These are phyloP conservation scores for Cylindrotheca fusiformis DNA, from an alignment of 108 stramenopile species.

Conservation along the genomic window DNA sequence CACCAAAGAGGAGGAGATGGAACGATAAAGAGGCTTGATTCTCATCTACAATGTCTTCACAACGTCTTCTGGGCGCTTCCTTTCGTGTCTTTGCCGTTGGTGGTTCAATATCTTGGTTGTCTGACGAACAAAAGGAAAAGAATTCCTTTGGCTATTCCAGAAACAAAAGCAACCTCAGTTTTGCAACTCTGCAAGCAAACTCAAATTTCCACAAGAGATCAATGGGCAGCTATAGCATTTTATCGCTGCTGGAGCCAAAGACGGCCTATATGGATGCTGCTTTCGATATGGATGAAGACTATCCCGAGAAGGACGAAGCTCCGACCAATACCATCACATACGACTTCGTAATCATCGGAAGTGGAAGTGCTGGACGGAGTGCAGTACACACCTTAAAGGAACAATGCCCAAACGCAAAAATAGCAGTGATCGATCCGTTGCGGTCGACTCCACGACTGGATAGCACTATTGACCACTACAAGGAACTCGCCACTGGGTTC, in stretches of 20 bases:
- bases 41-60: slow-evolving; percentile 5
- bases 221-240: no score
- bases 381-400: slow-evolving; percentile 37
- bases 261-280: slow-evolving; percentile 3
- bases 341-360: slow-evolving; percentile 63
- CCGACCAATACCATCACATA: slow-evolving; percentile 18
- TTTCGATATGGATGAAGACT: background rate
- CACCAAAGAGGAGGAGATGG: no score
- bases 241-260: background rate
- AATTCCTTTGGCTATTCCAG: no score
- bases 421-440: slow-evolving; percentile 56
- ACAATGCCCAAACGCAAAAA: slow-evolving; percentile 44
- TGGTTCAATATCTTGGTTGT: background rate
- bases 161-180: no score
- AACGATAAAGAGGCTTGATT: no score
- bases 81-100: slow-evolving; percentile 5
- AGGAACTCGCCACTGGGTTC: slow-evolving; percentile 30
- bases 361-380: slow-evolving; percentile 54
- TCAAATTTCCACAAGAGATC: no score
- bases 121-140: background rate
- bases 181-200: no score
- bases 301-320: background rate
- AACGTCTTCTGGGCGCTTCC: background rate
- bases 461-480: slow-evolving; percentile 17
- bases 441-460: slow-evolving; percentile 4